phyloP scores from a whole-genome alignment of 495 filamentous ascomycete genomes.

The Tuber brumale region DNA sequence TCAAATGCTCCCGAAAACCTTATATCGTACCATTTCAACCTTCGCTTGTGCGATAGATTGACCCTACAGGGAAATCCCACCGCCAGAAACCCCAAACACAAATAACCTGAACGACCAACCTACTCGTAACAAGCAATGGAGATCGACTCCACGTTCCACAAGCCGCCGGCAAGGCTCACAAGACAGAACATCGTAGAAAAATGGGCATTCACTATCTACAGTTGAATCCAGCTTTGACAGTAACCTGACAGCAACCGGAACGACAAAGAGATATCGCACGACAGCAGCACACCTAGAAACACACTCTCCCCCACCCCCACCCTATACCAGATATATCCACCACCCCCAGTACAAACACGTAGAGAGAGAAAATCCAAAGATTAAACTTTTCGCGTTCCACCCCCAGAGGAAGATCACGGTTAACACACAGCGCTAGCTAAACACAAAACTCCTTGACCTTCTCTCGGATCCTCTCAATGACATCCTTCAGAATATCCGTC shows the following conservation, averaged over 20 bases:
- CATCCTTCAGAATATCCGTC: slow-evolving; percentile 32
- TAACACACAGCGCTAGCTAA: not conserved
- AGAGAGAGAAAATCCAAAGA: not conserved
- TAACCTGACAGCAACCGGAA: not conserved
- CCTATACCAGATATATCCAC: not conserved
- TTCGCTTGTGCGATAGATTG: not conserved
- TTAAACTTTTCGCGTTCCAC: not conserved
- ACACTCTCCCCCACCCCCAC: not conserved
- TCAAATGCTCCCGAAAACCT: not conserved
- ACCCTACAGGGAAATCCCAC: not conserved
- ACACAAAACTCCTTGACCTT: not conserved
- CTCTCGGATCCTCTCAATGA: slow-evolving; percentile 26
- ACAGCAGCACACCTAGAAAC: not conserved
- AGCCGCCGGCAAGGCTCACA: not conserved
- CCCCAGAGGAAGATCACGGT: not conserved
- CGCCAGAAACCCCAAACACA: not conserved
- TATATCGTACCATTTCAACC: not conserved
- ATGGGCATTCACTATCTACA: not conserved
- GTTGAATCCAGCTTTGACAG: not conserved
- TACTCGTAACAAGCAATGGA: not conserved
- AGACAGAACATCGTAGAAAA: not conserved
- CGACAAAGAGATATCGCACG: not conserved
- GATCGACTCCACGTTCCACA: not conserved
- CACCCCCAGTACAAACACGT: not conserved
- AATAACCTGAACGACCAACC: not conserved